These are phyloP conservation scores for Aspergillus ochraceus DNA, from an alignment of 2,329 filamentous ascomycete genomes.

Conservation along the genomic window DNA sequence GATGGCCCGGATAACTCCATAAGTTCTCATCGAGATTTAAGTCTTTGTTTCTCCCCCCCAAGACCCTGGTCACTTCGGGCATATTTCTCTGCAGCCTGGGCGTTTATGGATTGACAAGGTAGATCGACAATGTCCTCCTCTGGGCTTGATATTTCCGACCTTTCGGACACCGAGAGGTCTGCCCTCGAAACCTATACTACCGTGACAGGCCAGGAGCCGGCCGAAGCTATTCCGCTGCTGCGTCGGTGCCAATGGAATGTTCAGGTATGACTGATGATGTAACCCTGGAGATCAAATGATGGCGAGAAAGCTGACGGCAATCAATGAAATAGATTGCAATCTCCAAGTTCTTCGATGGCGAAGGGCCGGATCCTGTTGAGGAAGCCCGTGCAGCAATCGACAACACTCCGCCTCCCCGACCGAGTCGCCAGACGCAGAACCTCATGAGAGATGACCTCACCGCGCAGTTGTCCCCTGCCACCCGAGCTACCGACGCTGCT, in stretches of 20 bases:
- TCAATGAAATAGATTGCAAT: conserved; percentile 73
- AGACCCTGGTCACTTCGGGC: neutral
- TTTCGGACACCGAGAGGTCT: conserved; percentile 75
- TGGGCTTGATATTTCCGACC: conserved; percentile 58
- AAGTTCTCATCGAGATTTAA: neutral
- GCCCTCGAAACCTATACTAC: conserved; percentile 85
- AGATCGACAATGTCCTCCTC: conserved; percentile 47
- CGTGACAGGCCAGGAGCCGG: conserved; percentile 79
- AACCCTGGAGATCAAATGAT: neutral
- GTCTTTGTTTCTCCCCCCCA: neutral
- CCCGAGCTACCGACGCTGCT: conserved; percentile 63
- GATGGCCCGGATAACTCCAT: neutral
- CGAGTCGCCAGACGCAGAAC: conserved; percentile 69
- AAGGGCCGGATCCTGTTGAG: conserved; percentile 76
- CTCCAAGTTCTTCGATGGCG: conserved; percentile 96
- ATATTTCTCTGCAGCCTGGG: neutral
- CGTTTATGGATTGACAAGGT: conserved; percentile 24
- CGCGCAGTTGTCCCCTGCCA: conserved; percentile 30
- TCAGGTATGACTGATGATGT: conserved; percentile 55
- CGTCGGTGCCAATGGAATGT: conserved; percentile 94
- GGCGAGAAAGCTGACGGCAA: neutral
- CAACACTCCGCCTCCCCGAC: conserved; percentile 59
- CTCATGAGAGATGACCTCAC: conserved; percentile 54
- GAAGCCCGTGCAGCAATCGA: conserved; percentile 69
- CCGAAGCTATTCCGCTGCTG: conserved; percentile 75